A percentile compares a stretch with the other conserved stretches of the same genome.
These are phyloP conservation scores for Pestalotiopsis sp. DNA, from an alignment of 2,329 filamentous ascomycete species.

Conservation along the genomic window DNA sequence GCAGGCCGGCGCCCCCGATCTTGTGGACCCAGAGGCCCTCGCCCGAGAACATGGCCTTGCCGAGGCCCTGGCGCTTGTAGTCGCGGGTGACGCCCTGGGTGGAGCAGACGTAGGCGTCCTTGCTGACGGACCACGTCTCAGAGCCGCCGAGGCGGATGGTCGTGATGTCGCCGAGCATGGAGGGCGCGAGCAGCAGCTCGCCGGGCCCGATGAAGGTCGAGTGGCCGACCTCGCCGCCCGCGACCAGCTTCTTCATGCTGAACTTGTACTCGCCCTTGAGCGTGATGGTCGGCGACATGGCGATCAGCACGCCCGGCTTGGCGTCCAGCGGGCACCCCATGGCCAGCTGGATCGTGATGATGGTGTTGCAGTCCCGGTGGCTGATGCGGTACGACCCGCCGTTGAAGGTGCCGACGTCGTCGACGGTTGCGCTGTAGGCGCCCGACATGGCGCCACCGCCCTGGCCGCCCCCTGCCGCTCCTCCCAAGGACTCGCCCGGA, in stretches of 20 bases:
- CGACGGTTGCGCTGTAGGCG: constrained; percentile 58
- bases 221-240: constrained; percentile 75
- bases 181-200: constrained; percentile 82
- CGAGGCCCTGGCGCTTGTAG: constrained; percentile 81
- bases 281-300: constrained; percentile 87
- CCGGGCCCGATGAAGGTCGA: constrained; percentile 88
- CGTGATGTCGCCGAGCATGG: constrained; percentile 81
- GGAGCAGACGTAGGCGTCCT: constrained; percentile 82
- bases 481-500: constrained; percentile 21
- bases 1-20: constrained; percentile 75
- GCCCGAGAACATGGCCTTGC: constrained; percentile 91
- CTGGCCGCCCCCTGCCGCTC: constrained; percentile 35
- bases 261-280: constrained; percentile 85
- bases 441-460: constrained; percentile 63
- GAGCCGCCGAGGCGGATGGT: constrained; percentile 72
- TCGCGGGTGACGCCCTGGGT: constrained; percentile 90
- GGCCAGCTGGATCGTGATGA: constrained; percentile 86
- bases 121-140: constrained; percentile 81
- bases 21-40: constrained; percentile 92
- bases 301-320: constrained; percentile 89
- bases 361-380: constrained; percentile 87
- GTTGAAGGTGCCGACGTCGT: constrained; percentile 96
- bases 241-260: constrained; percentile 86
- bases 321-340: constrained; percentile 82
- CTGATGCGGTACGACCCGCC: constrained; percentile 92